Percentiles rank a stretch among this genome's conserved stretches.
These are phyloP conservation scores for Penicillium olsonii DNA, from an alignment of 2,329 filamentous ascomycete genomes.

Conservation along the genomic window DNA sequence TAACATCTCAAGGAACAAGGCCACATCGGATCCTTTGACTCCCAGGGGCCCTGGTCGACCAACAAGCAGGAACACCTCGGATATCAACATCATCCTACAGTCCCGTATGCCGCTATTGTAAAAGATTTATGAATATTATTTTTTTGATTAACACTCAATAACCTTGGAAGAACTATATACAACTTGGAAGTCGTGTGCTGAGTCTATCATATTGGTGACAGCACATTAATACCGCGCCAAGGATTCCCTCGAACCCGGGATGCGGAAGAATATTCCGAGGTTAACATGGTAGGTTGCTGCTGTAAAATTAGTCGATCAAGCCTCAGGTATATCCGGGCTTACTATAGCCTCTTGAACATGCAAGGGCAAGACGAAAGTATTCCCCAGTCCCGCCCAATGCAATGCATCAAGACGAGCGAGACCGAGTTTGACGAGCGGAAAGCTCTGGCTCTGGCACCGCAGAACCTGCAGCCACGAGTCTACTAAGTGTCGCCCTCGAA, in stretches of 20 bases:
- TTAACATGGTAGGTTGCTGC: neutral
- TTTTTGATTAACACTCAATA: too few species aligned
- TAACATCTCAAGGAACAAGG: too few species aligned
- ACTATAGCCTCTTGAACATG: constrained; percentile 26
- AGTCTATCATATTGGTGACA: too few species aligned
- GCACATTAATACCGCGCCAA: too few species aligned
- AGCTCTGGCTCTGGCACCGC: constrained; percentile 32
- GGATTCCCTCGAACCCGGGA: neutral
- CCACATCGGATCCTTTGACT: too few species aligned
- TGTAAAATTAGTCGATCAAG: neutral
- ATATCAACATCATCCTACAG: too few species aligned
- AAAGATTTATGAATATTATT: too few species aligned
- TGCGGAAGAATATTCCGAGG: neutral
- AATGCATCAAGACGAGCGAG: constrained; percentile 33
- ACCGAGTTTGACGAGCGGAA: constrained; percentile 33
- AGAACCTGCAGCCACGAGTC: constrained; percentile 33
- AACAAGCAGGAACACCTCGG: too few species aligned
- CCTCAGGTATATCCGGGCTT: constrained; percentile 1
- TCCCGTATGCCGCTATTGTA: too few species aligned
- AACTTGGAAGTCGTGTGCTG: too few species aligned
- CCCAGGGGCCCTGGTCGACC: too few species aligned
- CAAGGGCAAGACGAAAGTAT: constrained; percentile 27
- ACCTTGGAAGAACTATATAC: too few species aligned
- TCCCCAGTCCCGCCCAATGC: constrained; percentile 28
- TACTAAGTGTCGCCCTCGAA: constrained; percentile 28